Conservation (phyloP, 345 rosid genomes). For the Melaleuca alternifolia region DNA sequence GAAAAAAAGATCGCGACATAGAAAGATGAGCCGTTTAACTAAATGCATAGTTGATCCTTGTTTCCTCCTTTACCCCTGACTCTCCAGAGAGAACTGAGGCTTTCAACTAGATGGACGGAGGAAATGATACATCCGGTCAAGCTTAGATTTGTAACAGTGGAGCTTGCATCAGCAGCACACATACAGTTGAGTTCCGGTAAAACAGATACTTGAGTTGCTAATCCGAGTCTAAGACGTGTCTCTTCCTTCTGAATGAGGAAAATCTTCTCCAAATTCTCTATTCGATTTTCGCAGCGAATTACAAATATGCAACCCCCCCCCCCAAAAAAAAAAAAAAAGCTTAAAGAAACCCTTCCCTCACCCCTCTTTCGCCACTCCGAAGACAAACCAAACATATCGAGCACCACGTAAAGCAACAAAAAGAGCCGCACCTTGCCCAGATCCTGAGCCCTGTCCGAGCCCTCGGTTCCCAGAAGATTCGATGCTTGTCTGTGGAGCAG, state of each 20-base stretch:
- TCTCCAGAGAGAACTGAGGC: not conserved
- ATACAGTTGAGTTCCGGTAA: not conserved
- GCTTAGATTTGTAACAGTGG: not conserved
- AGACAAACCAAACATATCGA: not conserved
- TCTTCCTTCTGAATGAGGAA: not conserved
- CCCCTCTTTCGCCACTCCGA: not conserved
- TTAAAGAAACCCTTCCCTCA: not conserved
- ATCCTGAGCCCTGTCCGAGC: conserved; percentile 32
- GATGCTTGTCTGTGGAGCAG: conserved; percentile 48
- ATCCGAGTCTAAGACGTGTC: not conserved
- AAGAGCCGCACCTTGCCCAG: conserved; percentile 34
- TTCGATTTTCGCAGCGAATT: not conserved
- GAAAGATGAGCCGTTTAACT: not conserved
- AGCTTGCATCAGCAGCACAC: not conserved
- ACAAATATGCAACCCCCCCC: not conserved
- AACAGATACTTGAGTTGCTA: not conserved
- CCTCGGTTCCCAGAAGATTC: conserved; percentile 24
- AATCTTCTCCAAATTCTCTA: not conserved
- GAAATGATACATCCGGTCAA: not conserved
- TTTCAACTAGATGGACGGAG: not conserved
- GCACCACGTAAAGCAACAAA: not conserved
- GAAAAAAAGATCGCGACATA: not conserved
- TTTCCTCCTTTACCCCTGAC: not conserved
- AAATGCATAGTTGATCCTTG: not conserved
- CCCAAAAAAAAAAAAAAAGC: not conserved